Percentiles rank a stretch among this genome's conserved stretches.
These are phyloP conservation scores for Tothia fuscella DNA, from an alignment of 2,329 filamentous ascomycete species.

Conservation along the genomic window DNA sequence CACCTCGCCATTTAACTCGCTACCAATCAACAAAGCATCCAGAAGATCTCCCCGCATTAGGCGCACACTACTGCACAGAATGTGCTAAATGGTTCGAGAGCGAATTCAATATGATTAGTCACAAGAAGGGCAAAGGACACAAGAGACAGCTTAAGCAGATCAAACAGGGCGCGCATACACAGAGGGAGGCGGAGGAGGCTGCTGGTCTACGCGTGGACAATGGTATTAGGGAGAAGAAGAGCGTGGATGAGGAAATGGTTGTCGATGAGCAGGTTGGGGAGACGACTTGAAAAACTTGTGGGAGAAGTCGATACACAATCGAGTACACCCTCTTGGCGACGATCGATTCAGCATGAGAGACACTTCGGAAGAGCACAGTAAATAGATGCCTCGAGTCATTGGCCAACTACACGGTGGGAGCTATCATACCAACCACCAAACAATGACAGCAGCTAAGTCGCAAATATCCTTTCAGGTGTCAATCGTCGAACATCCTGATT, in stretches of 20 bases:
- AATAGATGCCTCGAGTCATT: too few relatives aligned
- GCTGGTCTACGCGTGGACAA: constrained; percentile 60
- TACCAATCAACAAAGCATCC: constrained; percentile 66
- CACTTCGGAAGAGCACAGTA: too few relatives aligned
- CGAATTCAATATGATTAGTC: constrained; percentile 60
- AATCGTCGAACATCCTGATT: too few relatives aligned
- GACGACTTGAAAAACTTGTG: too few relatives aligned
- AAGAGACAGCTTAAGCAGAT: constrained; percentile 78
- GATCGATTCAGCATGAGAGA: too few relatives aligned
- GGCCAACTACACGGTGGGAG: too few relatives aligned
- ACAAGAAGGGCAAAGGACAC: constrained; percentile 82
- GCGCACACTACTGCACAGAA: constrained; percentile 76
- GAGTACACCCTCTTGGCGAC: too few relatives aligned
- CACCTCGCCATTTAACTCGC: constrained; percentile 66
- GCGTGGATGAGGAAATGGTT: constrained; percentile 1
- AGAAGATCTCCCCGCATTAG: constrained; percentile 81
- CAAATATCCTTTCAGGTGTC: too few relatives aligned
- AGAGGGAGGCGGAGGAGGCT: constrained; percentile 75
- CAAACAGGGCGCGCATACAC: constrained; percentile 72
- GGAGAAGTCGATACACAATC: too few relatives aligned
- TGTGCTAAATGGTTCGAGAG: constrained; percentile 96
- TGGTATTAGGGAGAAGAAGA: constrained; percentile 22
- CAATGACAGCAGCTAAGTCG: too few relatives aligned
- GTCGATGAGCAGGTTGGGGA: background rate
- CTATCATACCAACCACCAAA: too few relatives aligned